Percentiles rank a stretch among this genome's conserved stretches.
These are phyloP conservation scores for Gymnopilus junonius DNA, from an alignment of 768 basidiomycete species.

Conservation along the genomic window DNA sequence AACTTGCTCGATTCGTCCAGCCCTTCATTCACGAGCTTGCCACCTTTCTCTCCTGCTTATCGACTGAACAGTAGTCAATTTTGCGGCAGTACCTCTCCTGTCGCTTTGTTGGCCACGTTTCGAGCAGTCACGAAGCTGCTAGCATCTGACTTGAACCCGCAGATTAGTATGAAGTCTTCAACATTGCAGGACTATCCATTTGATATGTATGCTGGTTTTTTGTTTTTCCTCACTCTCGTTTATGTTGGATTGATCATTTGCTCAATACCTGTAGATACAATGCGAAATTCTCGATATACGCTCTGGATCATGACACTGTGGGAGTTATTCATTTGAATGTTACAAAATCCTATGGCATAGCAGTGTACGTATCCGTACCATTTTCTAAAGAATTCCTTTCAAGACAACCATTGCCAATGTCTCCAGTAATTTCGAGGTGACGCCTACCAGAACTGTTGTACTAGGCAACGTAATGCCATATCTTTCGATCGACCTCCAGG, in stretches of 20 bases:
- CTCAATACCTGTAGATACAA: not conserved
- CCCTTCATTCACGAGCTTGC: not conserved
- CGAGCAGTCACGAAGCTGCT: constrained; percentile 1
- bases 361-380: not conserved
- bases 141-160: not conserved
- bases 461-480: not conserved
- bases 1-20: not conserved
- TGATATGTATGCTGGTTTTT: not conserved
- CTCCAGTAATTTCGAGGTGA: constrained; percentile 1
- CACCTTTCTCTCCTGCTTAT: not conserved
- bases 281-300: not conserved
- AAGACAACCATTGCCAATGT: too few relatives aligned
- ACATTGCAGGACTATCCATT: constrained; percentile 5
- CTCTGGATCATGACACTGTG: not conserved
- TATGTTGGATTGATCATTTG: not conserved
- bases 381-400: too few relatives aligned
- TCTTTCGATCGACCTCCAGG: not conserved
- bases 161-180: not conserved
- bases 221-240: too few relatives aligned
- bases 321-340: not conserved
- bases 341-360: not conserved
- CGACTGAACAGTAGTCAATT: not conserved
- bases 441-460: not conserved
- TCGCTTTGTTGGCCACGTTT: not conserved
- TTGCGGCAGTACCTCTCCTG: not conserved